Base-by-base conservation (phyloP, 257 asterid genomes). In the Misopates orontium region DNA sequence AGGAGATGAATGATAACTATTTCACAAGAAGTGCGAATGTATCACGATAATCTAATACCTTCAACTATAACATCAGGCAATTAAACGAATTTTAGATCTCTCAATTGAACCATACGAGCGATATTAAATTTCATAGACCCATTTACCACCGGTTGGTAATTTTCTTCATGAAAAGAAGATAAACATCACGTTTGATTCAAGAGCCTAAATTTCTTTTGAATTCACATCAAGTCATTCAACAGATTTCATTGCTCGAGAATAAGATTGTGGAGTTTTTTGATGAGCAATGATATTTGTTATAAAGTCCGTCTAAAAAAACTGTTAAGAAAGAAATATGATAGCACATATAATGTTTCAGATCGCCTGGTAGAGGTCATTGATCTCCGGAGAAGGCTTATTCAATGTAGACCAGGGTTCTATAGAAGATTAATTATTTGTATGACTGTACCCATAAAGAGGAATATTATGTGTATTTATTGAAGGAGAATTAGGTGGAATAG, bases 51-150 rank as follows among this genome's bases (percentile, higher is more conserved):
- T 61, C 53, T 1, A n/a, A 61, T 11, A 0, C 40, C 41, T 20
- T 21, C 39, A 14, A 51, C 60, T 64, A 10, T 28, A 21, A 1
- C 70, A 19, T 9, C 16, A 11, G 5, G 48, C 60, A 48, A 50
- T 60, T 7, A 64, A 20, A 5, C 70, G 25, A 1, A 47, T 60
- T 49, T 64, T 48, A 64, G 24, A 64, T 18, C 69, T 16, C 14
- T 64, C 70, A 17, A 51, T 7, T 1, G 61, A 25, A 14, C 70
- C 51, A 64, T 64, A 20, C 4, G 19, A 11, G 1, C 18, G 3
- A 31, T 31, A 51, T 42, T 51, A 49, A 31, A 49, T 31, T n/a
- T 49, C 51, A 0, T 24, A 28, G 5, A 64, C 50, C 36, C 49
- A 64, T 28, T 48, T 64, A 18, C 61, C 28, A 0, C 28, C 51